Evolutionary conservation across 1,284 basidiomycete species (phyloP).

Genomic region (Ceratobasidium sp.): DNA sequence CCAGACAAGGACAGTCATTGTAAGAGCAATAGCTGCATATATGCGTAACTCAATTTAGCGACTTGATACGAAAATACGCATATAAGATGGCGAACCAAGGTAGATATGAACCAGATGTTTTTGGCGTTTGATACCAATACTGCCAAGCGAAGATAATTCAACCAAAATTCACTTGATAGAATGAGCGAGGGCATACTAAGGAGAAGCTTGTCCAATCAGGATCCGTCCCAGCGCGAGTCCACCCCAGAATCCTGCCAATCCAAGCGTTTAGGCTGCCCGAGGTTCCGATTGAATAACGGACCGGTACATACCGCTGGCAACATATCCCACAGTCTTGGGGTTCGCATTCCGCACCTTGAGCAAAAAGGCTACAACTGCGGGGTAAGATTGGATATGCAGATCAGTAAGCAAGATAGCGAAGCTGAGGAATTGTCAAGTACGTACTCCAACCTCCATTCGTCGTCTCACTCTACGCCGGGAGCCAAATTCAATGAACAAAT

Average conservation of each 20-base stretch:
- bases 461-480: conserved; percentile 61
- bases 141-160: background rate
- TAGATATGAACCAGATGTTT: conserved; percentile 47
- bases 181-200: conserved; percentile 56
- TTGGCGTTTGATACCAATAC: conserved; percentile 46
- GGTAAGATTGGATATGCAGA: background rate
- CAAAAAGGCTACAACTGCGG: conserved; percentile 26
- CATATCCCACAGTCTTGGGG: conserved; percentile 68
- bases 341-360: conserved; percentile 61
- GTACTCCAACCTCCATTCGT: conserved; percentile 67
- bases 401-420: conserved; percentile 5
- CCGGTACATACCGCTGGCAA: conserved; percentile 61
- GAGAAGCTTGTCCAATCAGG: conserved; percentile 64
- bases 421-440: conserved; percentile 45
- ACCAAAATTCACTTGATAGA: conserved; percentile 1
- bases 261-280: background rate
- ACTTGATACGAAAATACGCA: background rate
- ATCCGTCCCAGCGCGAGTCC: conserved; percentile 67
- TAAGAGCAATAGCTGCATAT: conserved; percentile 60
- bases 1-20: conserved; percentile 68
- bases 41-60: background rate
- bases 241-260: conserved; percentile 62
- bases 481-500: background rate
- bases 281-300: background rate
- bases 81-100: conserved; percentile 22